Percentiles rank a stretch among this genome's conserved stretches.
Conservation (phyloP, 176 grass and related monocot species). For the Aegilops longissima region DNA sequence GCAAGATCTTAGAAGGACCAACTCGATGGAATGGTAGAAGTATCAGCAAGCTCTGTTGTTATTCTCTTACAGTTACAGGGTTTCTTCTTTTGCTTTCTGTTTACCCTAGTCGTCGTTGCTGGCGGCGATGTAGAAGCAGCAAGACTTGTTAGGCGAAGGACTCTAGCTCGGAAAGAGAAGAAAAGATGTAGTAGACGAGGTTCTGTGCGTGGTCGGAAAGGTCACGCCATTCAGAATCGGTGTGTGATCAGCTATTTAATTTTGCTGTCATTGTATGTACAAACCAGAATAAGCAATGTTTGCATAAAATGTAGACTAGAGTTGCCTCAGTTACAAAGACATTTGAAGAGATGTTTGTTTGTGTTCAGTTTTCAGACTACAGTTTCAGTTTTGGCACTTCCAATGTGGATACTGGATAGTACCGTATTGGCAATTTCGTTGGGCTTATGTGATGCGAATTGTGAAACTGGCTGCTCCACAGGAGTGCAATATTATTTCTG, state of each 20-base stretch:
- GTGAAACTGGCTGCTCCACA: too few relatives aligned
- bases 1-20: constrained; percentile 57
- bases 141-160: constrained; percentile 24
- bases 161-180: constrained; percentile 1
- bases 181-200: constrained; percentile 25
- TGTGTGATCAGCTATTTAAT: constrained; percentile 31
- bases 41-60: constrained; percentile 22
- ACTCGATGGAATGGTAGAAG: constrained; percentile 80
- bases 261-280: constrained; percentile 33
- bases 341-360: constrained; percentile 3
- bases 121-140: constrained; percentile 31
- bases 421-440: background rate
- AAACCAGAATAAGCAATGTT: constrained; percentile 38
- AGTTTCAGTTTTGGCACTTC: background rate
- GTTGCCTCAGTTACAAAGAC: constrained; percentile 5
- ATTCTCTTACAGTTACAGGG: constrained; percentile 30
- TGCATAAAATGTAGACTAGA: constrained; percentile 26
- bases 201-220: constrained; percentile 38
- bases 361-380: background rate
- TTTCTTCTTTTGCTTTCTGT: constrained; percentile 26
- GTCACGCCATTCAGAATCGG: constrained; percentile 27
- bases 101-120: constrained; percentile 21
- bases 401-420: too few relatives aligned
- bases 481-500: too few relatives aligned
- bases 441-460: background rate